A percentile compares a stretch with the other conserved stretches of the same genome.
These are phyloP conservation scores for Trametes cinnabarina DNA, from an alignment of 768 basidiomycete species.

Conservation along the genomic window DNA sequence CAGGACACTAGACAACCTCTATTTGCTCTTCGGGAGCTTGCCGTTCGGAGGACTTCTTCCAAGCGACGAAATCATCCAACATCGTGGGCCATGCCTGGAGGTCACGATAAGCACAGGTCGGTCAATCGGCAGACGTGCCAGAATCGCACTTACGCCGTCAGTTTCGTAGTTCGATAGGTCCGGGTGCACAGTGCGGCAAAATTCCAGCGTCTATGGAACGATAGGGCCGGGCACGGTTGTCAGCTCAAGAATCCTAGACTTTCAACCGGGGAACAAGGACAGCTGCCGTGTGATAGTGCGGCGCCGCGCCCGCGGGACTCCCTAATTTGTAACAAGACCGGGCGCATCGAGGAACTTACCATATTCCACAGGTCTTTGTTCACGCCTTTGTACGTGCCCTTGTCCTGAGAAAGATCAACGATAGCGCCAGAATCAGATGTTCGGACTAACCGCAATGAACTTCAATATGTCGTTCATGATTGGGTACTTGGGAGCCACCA, in stretches of 20 bases:
- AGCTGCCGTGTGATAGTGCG: neutral
- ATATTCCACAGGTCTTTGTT: slow-evolving; percentile 88
- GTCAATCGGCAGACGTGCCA: neutral
- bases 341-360: slow-evolving; percentile 41
- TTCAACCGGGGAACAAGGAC: neutral
- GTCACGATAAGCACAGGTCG: neutral
- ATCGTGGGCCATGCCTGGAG: slow-evolving; percentile 78
- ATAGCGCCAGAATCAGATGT: neutral
- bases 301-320: neutral
- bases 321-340: neutral
- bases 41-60: slow-evolving; percentile 43
- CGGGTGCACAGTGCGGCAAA: slow-evolving; percentile 60
- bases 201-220: slow-evolving; percentile 64
- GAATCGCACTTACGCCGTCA: slow-evolving; percentile 54
- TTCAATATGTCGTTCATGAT: slow-evolving; percentile 61
- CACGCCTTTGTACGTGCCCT: slow-evolving; percentile 65
- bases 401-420: slow-evolving; percentile 32
- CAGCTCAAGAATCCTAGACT: neutral
- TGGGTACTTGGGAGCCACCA: slow-evolving; percentile 64
- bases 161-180: slow-evolving; percentile 67
- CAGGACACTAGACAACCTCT: neutral
- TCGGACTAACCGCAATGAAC: slow-evolving; percentile 56
- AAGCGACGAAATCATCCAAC: slow-evolving; percentile 73
- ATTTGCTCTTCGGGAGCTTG: neutral
- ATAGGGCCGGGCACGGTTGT: neutral